Evolutionary conservation across 208 protist species (phyloP).

Genomic region (Kentomonas sorsogonicus): DNA sequence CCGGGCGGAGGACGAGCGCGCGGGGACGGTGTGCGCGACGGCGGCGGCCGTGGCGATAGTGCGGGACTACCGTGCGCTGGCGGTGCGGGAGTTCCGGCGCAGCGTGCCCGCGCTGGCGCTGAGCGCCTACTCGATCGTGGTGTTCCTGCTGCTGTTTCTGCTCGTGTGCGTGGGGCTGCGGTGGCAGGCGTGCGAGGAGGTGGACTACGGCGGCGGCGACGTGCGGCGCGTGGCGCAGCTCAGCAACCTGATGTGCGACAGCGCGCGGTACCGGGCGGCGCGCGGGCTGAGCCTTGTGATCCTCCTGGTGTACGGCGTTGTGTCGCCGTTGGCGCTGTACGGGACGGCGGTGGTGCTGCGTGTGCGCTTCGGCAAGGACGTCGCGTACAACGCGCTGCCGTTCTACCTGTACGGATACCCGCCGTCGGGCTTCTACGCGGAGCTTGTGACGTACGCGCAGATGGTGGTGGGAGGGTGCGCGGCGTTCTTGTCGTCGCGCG

Average conservation of each 20-base stretch:
- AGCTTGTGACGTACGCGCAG: conserved; percentile 12
- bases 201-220: conserved; percentile 11
- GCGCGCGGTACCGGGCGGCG: neutral
- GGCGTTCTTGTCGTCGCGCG: no score
- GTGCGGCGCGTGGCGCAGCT: conserved; percentile 2
- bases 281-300: conserved; percentile 9
- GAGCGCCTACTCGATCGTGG: conserved; percentile 13
- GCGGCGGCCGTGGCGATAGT: conserved; percentile 8
- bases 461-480: no score
- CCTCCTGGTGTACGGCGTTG: conserved; percentile 18
- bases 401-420: conserved; percentile 9
- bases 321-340: conserved; percentile 5
- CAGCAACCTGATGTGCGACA: conserved; percentile 10
- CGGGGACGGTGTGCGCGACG: conserved; percentile 3
- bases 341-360: conserved; percentile 2
- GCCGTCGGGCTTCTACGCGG: conserved; percentile 2
- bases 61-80: conserved; percentile 10
- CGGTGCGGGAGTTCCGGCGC: conserved; percentile 18
- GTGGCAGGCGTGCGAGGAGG: conserved; percentile 17
- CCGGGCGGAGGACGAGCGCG: neutral
- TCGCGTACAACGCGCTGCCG: conserved; percentile 18
- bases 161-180: conserved; percentile 4
- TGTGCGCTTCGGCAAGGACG: conserved; percentile 15
- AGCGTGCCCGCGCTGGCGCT: conserved; percentile 12
- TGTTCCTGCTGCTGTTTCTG: conserved; percentile 15